phyloP scores from a whole-genome alignment of 768 basidiomycete genomes.

The Boletales sp. region DNA sequence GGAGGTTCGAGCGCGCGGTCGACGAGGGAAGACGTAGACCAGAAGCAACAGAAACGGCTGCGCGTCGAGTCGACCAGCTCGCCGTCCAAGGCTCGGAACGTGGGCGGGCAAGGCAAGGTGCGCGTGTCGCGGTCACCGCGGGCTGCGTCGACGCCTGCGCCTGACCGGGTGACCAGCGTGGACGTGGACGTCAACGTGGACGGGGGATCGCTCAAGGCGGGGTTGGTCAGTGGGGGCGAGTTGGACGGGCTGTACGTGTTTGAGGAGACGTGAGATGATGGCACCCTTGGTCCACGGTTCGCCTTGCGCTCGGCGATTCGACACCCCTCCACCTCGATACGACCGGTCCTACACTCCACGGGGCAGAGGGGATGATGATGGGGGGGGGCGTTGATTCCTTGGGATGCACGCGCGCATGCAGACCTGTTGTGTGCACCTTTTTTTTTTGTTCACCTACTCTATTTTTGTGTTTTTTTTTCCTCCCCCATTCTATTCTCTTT shows the following conservation, averaged over 20 bases:
- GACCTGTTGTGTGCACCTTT: background rate
- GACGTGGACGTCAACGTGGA: constrained; percentile 16
- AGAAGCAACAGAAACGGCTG: constrained; percentile 26
- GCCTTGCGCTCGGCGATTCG: no score
- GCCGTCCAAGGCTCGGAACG: constrained; percentile 3
- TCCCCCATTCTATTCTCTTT: no score
- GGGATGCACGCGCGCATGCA: no score
- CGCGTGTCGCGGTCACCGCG: constrained; percentile 10
- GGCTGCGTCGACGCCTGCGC: background rate
- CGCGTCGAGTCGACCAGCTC: constrained; percentile 16
- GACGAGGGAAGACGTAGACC: constrained; percentile 5
- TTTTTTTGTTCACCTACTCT: background rate
- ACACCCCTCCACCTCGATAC: no score
- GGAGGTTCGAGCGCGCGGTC: constrained; percentile 9
- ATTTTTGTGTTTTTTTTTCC: background rate
- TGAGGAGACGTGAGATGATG: constrained; percentile 18
- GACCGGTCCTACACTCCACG: no score
- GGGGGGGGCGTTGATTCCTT: no score
- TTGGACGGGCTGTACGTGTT: constrained; percentile 31
- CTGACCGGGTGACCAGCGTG: constrained; percentile 9
- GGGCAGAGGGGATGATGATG: no score
- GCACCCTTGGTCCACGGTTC: background rate
- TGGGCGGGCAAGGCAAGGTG: background rate
- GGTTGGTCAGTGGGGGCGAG: constrained; percentile 29
- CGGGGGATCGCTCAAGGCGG: constrained; percentile 21